These are phyloP conservation scores for Kluyveromyces nonfermentans DNA, from an alignment of 805 yeast species.

Conservation along the genomic window DNA sequence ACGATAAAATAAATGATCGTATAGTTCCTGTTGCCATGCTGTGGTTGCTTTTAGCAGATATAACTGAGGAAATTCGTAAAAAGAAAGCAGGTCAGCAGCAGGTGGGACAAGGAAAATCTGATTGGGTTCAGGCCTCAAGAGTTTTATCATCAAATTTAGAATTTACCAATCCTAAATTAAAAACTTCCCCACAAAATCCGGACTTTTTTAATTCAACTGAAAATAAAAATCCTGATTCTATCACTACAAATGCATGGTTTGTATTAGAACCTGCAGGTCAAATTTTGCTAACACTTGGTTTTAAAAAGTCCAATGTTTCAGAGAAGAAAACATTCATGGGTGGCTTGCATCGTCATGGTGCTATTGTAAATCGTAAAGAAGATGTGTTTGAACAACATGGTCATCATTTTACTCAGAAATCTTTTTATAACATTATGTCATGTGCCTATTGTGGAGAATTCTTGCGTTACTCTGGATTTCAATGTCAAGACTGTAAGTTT, in stretches of 20 bases:
- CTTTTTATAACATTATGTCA: constrained; percentile 91
- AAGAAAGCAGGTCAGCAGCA: constrained; percentile 51
- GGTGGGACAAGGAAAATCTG: constrained; percentile 51
- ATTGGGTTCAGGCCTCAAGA: constrained; percentile 82
- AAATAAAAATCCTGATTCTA: constrained; percentile 8
- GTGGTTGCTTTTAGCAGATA: constrained; percentile 85
- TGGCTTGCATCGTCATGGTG: constrained; percentile 92
- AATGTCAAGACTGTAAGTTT: constrained; percentile 77
- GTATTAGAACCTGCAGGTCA: constrained; percentile 93
- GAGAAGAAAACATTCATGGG: constrained; percentile 40
- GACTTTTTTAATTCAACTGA: neutral
- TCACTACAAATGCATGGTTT: constrained; percentile 73
- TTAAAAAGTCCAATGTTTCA: constrained; percentile 55
- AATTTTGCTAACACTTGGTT: constrained; percentile 65
- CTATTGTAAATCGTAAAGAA: constrained; percentile 83
- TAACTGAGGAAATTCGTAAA: constrained; percentile 90
- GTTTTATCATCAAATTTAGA: constrained; percentile 23
- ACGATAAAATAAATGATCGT: constrained; percentile 61
- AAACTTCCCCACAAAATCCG: constrained; percentile 1
- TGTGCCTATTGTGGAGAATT: constrained; percentile 98
- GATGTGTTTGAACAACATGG: constrained; percentile 93
- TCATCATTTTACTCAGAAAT: constrained; percentile 92
- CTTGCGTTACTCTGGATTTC: constrained; percentile 75
- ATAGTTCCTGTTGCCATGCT: constrained; percentile 82
- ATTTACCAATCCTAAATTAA: constrained; percentile 12